These are phyloP conservation scores for Alternaria ventricosa DNA, from an alignment of 2,329 filamentous ascomycete species.

Conservation along the genomic window DNA sequence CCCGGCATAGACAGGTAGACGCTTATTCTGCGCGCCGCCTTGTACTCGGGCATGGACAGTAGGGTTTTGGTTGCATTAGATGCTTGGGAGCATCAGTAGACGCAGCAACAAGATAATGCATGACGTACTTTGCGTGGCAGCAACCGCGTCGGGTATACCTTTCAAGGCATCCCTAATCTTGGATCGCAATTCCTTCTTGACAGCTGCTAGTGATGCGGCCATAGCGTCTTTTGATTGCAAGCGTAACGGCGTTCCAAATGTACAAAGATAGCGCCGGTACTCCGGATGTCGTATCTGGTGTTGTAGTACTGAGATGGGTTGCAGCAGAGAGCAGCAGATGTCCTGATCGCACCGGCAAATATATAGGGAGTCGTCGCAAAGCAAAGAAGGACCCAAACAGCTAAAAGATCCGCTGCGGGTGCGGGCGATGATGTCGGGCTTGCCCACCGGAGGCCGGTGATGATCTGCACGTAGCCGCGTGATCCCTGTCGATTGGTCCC, in stretches of 20 bases:
- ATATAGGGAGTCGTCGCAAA: background rate
- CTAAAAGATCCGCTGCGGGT: conserved; percentile 15
- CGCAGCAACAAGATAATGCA: background rate
- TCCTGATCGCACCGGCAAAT: background rate
- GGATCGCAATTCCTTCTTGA: conserved; percentile 78
- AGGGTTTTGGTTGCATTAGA: conserved; percentile 69
- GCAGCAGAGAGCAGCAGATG: background rate
- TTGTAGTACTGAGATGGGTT: background rate
- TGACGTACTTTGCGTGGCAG: conserved; percentile 72
- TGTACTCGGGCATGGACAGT: conserved; percentile 73
- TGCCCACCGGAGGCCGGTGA: conserved; percentile 21
- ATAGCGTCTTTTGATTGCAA: conserved; percentile 20
- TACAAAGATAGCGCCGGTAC: conserved; percentile 9
- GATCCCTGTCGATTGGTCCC: conserved; percentile 27
- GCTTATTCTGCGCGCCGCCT: conserved; percentile 75
- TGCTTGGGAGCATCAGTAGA: conserved; percentile 58
- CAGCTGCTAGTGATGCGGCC: conserved; percentile 63
- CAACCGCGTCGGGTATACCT: conserved; percentile 65
- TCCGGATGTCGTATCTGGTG: background rate
- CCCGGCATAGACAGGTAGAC: conserved; percentile 93
- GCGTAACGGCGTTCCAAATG: conserved; percentile 22
- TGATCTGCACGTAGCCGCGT: conserved; percentile 39
- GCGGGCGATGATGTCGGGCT: conserved; percentile 23
- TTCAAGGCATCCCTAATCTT: conserved; percentile 72
- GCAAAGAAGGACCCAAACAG: background rate